Percentiles rank a stretch among this genome's conserved stretches.
Evolutionary conservation across 2,329 filamentous ascomycete species (phyloP).

Genomic region (Davidsoniella virescens): DNA sequence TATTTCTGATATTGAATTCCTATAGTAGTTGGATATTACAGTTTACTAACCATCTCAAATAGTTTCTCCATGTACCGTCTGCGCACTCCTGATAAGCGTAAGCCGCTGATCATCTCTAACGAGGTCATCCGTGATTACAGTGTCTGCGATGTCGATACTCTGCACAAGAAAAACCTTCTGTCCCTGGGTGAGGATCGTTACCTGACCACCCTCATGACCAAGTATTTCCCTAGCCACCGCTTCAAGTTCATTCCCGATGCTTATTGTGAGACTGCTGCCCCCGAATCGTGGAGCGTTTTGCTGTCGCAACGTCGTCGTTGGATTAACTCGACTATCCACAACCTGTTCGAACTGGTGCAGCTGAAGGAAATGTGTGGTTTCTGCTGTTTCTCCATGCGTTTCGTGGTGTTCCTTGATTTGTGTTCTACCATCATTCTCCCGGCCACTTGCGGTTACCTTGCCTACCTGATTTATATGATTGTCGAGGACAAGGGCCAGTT

Average conservation of each 20-base stretch:
- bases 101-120: conserved; percentile 85
- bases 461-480: conserved; percentile 70
- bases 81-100: conserved; percentile 82
- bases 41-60: conserved; percentile 8
- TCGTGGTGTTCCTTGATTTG: conserved; percentile 88
- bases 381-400: conserved; percentile 97
- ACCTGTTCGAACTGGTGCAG: conserved; percentile 76
- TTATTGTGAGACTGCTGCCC: conserved; percentile 82
- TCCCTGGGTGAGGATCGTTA: conserved; percentile 94
- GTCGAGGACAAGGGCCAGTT: conserved; percentile 55
- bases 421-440: conserved; percentile 85
- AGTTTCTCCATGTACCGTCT: conserved; percentile 99
- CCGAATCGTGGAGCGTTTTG: conserved; percentile 83
- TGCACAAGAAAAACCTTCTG: conserved; percentile 92
- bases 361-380: conserved; percentile 94
- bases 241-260: conserved; percentile 94
- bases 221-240: conserved; percentile 87
- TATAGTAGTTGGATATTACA: not conserved
- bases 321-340: conserved; percentile 99
- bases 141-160: conserved; percentile 76
- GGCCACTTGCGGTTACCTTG: conserved; percentile 73
- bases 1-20: not conserved
- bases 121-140: conserved; percentile 76
- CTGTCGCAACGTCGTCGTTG: conserved; percentile 96
- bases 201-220: conserved; percentile 93